phyloP scores from a whole-genome alignment of 345 rosid genomes.

The Crucihimalaya himalaica region DNA sequence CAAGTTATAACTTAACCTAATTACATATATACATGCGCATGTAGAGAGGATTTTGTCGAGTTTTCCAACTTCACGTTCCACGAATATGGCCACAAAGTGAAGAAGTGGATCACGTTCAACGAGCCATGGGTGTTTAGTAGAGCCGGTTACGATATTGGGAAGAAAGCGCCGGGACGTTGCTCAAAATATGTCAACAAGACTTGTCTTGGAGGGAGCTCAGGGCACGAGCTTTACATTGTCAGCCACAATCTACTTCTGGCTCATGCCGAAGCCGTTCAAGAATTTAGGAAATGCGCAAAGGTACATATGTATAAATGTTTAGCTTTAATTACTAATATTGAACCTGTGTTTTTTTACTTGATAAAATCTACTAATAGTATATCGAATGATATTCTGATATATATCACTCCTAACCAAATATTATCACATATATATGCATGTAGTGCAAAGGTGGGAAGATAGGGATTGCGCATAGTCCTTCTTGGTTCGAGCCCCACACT shows the following conservation, averaged over 20 bases:
- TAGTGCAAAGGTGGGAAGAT: conserved; percentile 29
- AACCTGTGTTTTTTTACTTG: neutral
- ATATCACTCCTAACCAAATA: neutral
- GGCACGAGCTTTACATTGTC: conserved; percentile 21
- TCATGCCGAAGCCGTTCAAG: conserved; percentile 32
- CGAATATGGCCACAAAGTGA: conserved; percentile 47
- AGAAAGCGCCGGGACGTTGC: conserved; percentile 40
- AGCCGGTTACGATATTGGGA: conserved; percentile 35
- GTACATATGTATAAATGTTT: conserved; percentile 1
- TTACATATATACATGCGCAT: neutral
- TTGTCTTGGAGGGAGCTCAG: conserved; percentile 37
- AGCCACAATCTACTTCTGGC: conserved; percentile 33
- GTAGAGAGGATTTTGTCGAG: conserved; percentile 22
- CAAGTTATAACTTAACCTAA: neutral
- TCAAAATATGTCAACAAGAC: conserved; percentile 9
- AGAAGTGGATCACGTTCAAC: conserved; percentile 50
- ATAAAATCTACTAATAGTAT: neutral
- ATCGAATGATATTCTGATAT: neutral
- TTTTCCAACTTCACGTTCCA: conserved; percentile 19
- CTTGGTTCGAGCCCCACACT: conserved; percentile 33
- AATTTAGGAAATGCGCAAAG: conserved; percentile 27
- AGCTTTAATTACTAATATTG: neutral
- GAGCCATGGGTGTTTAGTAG: conserved; percentile 42
- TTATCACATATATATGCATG: neutral
- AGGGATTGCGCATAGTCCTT: conserved; percentile 29